phyloP scores from a whole-genome alignment of 2,329 filamentous ascomycete genomes.

The Shiraia bambusicola region DNA sequence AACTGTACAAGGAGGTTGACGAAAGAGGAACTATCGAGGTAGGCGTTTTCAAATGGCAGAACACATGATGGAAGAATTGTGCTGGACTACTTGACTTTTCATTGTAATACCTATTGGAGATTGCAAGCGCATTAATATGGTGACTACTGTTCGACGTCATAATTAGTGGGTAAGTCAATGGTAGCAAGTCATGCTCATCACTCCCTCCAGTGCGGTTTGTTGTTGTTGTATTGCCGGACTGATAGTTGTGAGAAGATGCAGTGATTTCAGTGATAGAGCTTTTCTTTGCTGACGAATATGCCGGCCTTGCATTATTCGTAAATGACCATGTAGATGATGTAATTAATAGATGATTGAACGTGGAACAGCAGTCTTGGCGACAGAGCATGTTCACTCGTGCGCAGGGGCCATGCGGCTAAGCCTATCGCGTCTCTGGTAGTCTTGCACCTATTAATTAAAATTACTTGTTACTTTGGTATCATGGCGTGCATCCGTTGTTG shows the following conservation, averaged over 20 bases:
- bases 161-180: constrained; percentile 22
- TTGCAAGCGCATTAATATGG: constrained; percentile 4
- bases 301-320: too few species aligned
- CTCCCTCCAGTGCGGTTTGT: too few species aligned
- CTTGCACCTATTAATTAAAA: too few species aligned
- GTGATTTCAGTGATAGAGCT: too few species aligned
- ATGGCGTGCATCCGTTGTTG: background rate
- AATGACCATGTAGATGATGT: too few species aligned
- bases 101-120: background rate
- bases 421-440: constrained; percentile 16
- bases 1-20: too few species aligned
- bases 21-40: too few species aligned
- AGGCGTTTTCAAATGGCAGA: background rate
- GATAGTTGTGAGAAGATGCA: too few species aligned
- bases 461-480: constrained; percentile 7
- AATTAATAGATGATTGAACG: background rate
- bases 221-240: too few species aligned
- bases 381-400: background rate
- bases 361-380: background rate
- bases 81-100: background rate
- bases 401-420: constrained; percentile 12
- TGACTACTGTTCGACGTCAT: constrained; percentile 37
- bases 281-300: too few species aligned
- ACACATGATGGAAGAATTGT: background rate
- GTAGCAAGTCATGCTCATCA: too few species aligned